Percentiles rank a stretch among this genome's conserved stretches.
phyloP scores from a whole-genome alignment of 2,329 filamentous ascomycete genomes.

The Chrysoporthe deuterocubensis region DNA sequence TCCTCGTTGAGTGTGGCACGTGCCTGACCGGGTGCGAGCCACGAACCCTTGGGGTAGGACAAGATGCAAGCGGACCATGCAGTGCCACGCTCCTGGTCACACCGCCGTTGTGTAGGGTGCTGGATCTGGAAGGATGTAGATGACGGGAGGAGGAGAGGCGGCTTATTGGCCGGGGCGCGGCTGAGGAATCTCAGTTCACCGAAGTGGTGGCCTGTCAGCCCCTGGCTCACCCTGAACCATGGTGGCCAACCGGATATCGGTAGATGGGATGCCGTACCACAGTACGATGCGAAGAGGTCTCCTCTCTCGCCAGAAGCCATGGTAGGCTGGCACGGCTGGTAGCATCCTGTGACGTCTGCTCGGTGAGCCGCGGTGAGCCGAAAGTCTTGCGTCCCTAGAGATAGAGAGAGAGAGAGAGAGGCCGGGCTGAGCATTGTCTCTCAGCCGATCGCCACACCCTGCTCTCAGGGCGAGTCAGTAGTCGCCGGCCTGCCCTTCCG shows the following conservation, averaged over 20 bases:
- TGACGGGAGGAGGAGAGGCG: not conserved
- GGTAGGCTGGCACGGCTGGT: not conserved
- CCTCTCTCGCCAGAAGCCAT: not conserved
- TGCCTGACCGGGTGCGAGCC: not conserved
- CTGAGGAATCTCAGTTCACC: slow-evolving; percentile 15
- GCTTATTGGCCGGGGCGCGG: slow-evolving; percentile 16
- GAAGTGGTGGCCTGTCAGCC: slow-evolving; percentile 15
- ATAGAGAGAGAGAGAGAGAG: not conserved
- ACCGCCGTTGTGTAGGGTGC: slow-evolving; percentile 5
- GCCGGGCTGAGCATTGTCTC: not conserved
- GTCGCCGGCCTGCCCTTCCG: not conserved
- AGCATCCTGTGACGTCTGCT: slow-evolving; percentile 1
- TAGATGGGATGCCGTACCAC: slow-evolving; percentile 5
- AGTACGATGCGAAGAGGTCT: not conserved
- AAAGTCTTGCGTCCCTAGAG: not conserved
- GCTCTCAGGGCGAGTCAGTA: not conserved
- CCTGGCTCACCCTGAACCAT: slow-evolving; percentile 15
- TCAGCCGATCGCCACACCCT: not conserved
- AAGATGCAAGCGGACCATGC: not conserved
- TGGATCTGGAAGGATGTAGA: not conserved
- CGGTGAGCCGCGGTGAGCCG: not conserved
- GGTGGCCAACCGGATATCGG: slow-evolving; percentile 15
- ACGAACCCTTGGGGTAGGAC: not conserved
- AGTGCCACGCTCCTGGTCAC: slow-evolving; percentile 1
- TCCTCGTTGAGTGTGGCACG: not conserved